Conservation (phyloP, 768 basidiomycete species). For the Podaxis sp. region DNA sequence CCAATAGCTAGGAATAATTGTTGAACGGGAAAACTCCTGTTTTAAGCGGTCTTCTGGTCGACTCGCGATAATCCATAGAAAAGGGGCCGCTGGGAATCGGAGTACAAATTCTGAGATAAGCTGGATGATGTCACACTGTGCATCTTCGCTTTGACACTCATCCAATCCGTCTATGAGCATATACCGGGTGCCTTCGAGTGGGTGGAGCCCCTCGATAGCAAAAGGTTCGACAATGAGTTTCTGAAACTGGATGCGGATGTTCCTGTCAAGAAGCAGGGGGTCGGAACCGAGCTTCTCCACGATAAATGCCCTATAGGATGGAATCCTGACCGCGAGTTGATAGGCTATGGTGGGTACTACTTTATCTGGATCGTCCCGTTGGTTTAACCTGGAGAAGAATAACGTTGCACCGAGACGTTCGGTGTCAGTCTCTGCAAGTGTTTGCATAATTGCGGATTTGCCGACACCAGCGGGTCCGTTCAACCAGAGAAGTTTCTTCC, state of each 20-base stretch:
- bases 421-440: slow-evolving; percentile 22
- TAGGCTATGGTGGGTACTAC: slow-evolving; percentile 23
- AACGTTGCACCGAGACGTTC: slow-evolving; percentile 18
- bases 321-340: slow-evolving; percentile 18
- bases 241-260: slow-evolving; percentile 14
- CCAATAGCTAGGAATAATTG: neutral
- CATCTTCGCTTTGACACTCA: slow-evolving; percentile 20
- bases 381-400: slow-evolving; percentile 21
- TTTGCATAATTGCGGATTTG: slow-evolving; percentile 30
- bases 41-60: slow-evolving; percentile 22
- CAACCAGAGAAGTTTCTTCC: slow-evolving; percentile 20
- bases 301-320: neutral
- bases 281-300: neutral
- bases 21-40: neutral
- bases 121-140: slow-evolving; percentile 18
- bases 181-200: slow-evolving; percentile 1
- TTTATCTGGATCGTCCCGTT: slow-evolving; percentile 1
- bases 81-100: neutral
- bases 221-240: slow-evolving; percentile 19
- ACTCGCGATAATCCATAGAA: slow-evolving; percentile 27
- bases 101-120: slow-evolving; percentile 6
- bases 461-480: slow-evolving; percentile 27
- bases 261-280: slow-evolving; percentile 14
- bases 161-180: slow-evolving; percentile 28
- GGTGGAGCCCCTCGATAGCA: neutral